Base-by-base conservation (phyloP, 2,329 filamentous ascomycete genomes). In the Fusarium begoniae region DNA sequence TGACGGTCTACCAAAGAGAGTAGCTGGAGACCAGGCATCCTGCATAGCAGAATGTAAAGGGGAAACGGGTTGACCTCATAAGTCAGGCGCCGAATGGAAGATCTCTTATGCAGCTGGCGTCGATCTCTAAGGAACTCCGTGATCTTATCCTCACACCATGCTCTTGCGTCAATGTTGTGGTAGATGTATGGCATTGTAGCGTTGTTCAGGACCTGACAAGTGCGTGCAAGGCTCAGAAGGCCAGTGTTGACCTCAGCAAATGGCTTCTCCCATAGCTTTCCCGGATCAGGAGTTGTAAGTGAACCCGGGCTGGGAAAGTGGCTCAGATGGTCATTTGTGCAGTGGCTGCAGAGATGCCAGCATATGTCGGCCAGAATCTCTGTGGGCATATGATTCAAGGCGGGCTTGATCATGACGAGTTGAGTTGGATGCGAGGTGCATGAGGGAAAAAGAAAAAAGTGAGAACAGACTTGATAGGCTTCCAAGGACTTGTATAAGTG, bases 61-160 rank as follows among this genome's bases (percentile, higher is more conserved):
- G 15, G 20, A 2, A 30, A 14, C 5, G 11, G 51, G 6, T 55
- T 3, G 35, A 18, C 0, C 8, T 1, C 0, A 55, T 2, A 55
- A 1, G 35, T 30, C 6, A 41, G 8, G 17, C 24, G 15, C 2
- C 51, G 51, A 20, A 41, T 10, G 14, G 3, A 11, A 2, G 8
- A 41, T 41, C 20, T n/a, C 20, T 41, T 6, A 2, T 28, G 14
- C 0, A 41, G 24, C 24, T 10, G 24, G 20, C 2, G 24, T 6
- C 20, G 35, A 13, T 10, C 6, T 4, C 4, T 55, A 3, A 41
- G 35, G 14, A 55, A 55, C 6, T 28, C 24, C 0, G 6, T 55
- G 51, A 41, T 18, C 20, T 55, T n/a, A 2, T n/a, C 2, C 20
- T 18, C 11, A 4, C 15, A 0, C 35, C 24, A 30, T 55, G 6